Percentiles rank a stretch among this genome's conserved stretches.
phyloP scores from a whole-genome alignment of 2,329 filamentous ascomycete species.

The Aspergillus intermedius region DNA sequence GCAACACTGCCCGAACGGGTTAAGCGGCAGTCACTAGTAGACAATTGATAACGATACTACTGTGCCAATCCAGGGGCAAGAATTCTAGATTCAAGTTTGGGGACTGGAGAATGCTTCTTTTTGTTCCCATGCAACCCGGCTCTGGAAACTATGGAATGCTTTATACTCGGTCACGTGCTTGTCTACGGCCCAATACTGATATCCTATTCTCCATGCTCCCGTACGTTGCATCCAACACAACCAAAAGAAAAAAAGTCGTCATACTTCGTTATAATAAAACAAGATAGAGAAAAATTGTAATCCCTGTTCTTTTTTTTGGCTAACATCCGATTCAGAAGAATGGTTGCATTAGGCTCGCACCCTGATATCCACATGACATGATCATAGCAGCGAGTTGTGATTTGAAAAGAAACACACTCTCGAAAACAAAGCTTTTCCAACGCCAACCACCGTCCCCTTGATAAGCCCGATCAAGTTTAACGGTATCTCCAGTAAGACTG shows the following conservation, averaged over 20 bases:
- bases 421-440: slow-evolving; percentile 23
- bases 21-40: not conserved
- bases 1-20: not conserved
- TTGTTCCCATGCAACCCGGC: no score
- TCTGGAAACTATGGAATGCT: no score
- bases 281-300: slow-evolving; percentile 21
- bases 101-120: no score
- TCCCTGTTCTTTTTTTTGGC: slow-evolving; percentile 22
- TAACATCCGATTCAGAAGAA: slow-evolving; percentile 32
- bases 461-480: slow-evolving; percentile 41
- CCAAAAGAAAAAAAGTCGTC: slow-evolving; percentile 22
- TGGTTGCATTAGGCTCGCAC: slow-evolving; percentile 32
- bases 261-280: slow-evolving; percentile 33
- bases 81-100: no score
- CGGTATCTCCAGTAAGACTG: slow-evolving; percentile 98
- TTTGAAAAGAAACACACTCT: slow-evolving; percentile 30
- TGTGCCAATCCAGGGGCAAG: no score
- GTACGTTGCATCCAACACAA: not conserved
- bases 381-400: slow-evolving; percentile 24
- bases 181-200: no score
- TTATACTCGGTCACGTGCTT: no score
- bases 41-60: no score
- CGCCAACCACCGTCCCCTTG: slow-evolving; percentile 21
- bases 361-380: slow-evolving; percentile 19
- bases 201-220: not conserved